Percentiles rank a stretch among this genome's conserved stretches.
phyloP scores from a whole-genome alignment of 371 early-diverging fungal genomes.

The Mortierella sp. region DNA sequence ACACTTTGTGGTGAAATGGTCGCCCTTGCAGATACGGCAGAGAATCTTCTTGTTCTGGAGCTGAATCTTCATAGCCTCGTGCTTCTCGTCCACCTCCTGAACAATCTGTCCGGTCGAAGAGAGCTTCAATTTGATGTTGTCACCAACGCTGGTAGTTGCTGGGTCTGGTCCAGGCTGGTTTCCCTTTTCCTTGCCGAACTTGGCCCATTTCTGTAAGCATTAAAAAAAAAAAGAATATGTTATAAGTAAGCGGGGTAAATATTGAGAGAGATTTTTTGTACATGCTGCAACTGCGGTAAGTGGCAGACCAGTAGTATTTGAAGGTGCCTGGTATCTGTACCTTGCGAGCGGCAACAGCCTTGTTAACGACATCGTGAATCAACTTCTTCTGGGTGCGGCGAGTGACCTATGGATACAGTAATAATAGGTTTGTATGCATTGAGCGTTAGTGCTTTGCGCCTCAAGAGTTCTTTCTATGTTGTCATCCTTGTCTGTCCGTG shows the following conservation, averaged over 20 bases:
- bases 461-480: background rate
- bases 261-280: constrained; percentile 21
- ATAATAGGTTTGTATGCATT: background rate
- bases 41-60: constrained; percentile 86
- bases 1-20: constrained; percentile 96
- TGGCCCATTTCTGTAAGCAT: constrained; percentile 73
- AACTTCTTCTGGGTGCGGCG: constrained; percentile 84
- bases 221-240: background rate
- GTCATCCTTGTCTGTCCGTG: background rate
- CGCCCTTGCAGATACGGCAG: constrained; percentile 97
- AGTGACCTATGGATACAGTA: constrained; percentile 69
- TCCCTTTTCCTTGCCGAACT: constrained; percentile 84
- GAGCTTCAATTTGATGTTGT: constrained; percentile 90
- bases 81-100: constrained; percentile 71
- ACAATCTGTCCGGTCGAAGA: constrained; percentile 69
- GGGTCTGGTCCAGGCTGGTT: constrained; percentile 88
- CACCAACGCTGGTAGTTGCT: constrained; percentile 91
- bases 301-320: background rate
- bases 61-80: constrained; percentile 58
- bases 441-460: background rate
- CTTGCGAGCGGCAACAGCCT: constrained; percentile 92
- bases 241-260: background rate
- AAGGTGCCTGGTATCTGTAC: constrained; percentile 30
- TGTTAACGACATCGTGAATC: constrained; percentile 87
- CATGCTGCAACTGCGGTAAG: background rate